Percentiles rank a stretch among this genome's conserved stretches.
Evolutionary conservation across 2,329 filamentous ascomycete species (phyloP).

Genomic region (Cladorrhinum sp.): DNA sequence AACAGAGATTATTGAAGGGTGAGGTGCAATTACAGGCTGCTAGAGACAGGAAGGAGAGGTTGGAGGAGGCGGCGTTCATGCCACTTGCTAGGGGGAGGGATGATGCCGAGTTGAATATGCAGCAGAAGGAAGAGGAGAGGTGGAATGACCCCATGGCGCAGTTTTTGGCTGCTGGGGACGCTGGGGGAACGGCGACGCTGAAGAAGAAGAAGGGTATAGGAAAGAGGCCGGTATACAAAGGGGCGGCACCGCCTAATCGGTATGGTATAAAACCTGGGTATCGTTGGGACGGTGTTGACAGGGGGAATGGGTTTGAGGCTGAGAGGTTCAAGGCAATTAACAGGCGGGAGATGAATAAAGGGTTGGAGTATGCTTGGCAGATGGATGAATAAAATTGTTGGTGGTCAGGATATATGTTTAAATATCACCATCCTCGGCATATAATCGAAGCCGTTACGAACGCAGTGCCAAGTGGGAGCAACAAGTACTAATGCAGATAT

Average conservation of each 20-base stretch:
- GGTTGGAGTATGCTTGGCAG: constrained; percentile 89
- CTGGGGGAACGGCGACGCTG: constrained; percentile 25
- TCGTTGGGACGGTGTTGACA: constrained; percentile 95
- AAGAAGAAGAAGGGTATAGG: constrained; percentile 31
- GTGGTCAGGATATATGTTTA: background rate
- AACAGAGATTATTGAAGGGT: constrained; percentile 71
- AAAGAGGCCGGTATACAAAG: constrained; percentile 68
- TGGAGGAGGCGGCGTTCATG: constrained; percentile 82
- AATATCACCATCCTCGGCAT: too few relatives aligned
- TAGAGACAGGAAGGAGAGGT: constrained; percentile 59
- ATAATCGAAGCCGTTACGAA: too few relatives aligned
- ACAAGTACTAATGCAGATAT: too few relatives aligned
- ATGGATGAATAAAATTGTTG: constrained; percentile 59
- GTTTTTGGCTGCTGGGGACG: constrained; percentile 56
- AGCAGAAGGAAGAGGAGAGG: constrained; percentile 69
- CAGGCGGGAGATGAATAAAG: constrained; percentile 69
- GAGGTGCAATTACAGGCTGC: constrained; percentile 77
- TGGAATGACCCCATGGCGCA: constrained; percentile 95
- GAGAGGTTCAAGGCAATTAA: constrained; percentile 91
- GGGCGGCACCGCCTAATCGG: constrained; percentile 80
- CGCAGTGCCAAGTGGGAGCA: too few relatives aligned
- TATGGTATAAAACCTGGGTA: constrained; percentile 92
- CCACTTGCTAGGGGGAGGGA: constrained; percentile 76
- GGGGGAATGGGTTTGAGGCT: constrained; percentile 88
- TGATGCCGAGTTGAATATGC: constrained; percentile 80